A percentile compares a stretch with the other conserved stretches of the same genome.
Conservation (phyloP, 441 rosid species). For the Capsella rubella region DNA sequence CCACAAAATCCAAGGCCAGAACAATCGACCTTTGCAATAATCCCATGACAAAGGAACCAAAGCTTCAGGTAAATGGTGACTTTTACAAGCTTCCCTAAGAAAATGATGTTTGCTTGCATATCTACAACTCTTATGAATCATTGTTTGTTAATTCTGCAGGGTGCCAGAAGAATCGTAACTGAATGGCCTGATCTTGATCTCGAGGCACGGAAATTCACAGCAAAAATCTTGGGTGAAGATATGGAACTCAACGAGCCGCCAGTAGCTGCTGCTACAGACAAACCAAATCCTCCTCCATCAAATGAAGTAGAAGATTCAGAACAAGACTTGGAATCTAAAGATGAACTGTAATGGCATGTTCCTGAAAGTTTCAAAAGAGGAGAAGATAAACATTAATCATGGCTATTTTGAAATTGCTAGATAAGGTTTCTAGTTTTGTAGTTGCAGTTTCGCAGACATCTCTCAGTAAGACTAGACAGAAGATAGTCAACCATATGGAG, state of each 20-base stretch:
- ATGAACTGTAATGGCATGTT: conserved; percentile 64
- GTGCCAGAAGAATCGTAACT: conserved; percentile 88
- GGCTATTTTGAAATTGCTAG: conserved; percentile 10
- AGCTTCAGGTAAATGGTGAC: conserved; percentile 72
- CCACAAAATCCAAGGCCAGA: conserved; percentile 90
- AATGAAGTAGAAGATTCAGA: conserved; percentile 37
- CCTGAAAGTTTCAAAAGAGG: conserved; percentile 5
- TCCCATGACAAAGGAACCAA: conserved; percentile 99
- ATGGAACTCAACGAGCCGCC: conserved; percentile 55
- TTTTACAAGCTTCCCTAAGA: not conserved
- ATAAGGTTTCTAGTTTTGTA: conserved; percentile 34
- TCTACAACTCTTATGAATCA: conserved; percentile 2
- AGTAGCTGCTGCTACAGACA: conserved; percentile 39
- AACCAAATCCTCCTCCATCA: conserved; percentile 40
- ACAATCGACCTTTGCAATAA: conserved; percentile 99
- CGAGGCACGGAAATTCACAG: conserved; percentile 81
- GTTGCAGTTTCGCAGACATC: conserved; percentile 36
- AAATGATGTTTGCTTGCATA: not conserved
- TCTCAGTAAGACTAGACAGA: conserved; percentile 29
- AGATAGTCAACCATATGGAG: conserved; percentile 6
- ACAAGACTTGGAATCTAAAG: conserved; percentile 69
- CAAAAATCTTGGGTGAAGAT: conserved; percentile 82
- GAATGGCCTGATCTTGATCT: conserved; percentile 88
- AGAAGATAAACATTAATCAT: conserved; percentile 19
- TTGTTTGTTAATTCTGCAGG: conserved; percentile 52